Percentiles rank a stretch among this genome's conserved stretches.
Evolutionary conservation across 441 rosid genomes (phyloP).

Genomic region (Pelargonium myrrhifolium): DNA sequence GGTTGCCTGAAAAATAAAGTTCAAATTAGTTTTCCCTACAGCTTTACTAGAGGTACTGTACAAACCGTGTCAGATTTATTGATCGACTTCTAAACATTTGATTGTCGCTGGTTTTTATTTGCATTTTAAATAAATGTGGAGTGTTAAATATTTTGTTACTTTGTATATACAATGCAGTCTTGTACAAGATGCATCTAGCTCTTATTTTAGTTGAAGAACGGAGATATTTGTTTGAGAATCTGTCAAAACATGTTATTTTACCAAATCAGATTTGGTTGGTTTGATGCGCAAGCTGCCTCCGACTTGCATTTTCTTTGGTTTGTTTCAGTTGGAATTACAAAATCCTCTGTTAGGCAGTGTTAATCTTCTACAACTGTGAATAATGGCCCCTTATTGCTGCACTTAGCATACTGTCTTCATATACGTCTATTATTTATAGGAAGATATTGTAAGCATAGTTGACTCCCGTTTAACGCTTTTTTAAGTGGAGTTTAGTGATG

Average conservation of each 20-base stretch:
- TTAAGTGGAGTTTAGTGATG: too few species aligned
- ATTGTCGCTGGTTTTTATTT: background rate
- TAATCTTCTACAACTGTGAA: too few species aligned
- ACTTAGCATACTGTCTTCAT: background rate
- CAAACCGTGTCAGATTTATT: conserved; percentile 28
- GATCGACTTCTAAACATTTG: background rate
- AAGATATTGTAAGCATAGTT: background rate
- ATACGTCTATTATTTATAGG: background rate
- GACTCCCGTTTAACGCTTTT: background rate
- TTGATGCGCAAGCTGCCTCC: background rate
- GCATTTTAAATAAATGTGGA: too few species aligned
- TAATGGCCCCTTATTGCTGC: too few species aligned
- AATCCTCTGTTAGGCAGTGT: background rate
- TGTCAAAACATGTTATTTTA: background rate
- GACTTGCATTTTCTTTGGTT: background rate
- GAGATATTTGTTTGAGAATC: background rate
- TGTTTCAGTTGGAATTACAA: background rate
- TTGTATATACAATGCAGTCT: too few species aligned
- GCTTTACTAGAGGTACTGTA: conserved; percentile 54
- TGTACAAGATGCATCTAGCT: too few species aligned
- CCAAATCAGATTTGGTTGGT: background rate
- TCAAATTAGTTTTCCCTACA: conserved; percentile 46
- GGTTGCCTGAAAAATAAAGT: conserved; percentile 53
- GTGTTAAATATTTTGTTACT: too few species aligned
- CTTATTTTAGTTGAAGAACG: background rate